These are phyloP conservation scores for Metschnikowia kofuensis DNA, from an alignment of 805 yeast genomes.

Conservation along the genomic window DNA sequence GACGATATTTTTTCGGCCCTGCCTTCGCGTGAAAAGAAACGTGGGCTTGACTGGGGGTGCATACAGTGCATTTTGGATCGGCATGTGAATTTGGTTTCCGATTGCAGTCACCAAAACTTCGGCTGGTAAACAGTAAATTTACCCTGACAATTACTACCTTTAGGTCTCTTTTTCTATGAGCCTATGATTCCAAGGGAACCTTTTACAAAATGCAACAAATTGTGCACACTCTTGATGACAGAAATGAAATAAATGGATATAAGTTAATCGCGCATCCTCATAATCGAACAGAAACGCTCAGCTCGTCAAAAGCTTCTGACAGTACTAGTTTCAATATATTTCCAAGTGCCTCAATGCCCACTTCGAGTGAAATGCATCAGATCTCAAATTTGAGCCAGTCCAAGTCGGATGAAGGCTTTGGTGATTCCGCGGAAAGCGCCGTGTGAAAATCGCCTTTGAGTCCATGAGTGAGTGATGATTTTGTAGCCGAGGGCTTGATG, in stretches of 20 bases:
- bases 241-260: too few species aligned
- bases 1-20: neutral
- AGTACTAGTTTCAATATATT: too few species aligned
- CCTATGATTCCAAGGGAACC: too few species aligned
- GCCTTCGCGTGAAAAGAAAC: slow-evolving; percentile 3
- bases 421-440: neutral
- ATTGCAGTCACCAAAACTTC: neutral
- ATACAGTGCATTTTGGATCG: neutral
- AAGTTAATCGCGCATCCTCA: too few species aligned
- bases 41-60: neutral
- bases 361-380: neutral
- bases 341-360: too few species aligned
- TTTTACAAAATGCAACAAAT: too few species aligned
- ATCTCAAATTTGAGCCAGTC: slow-evolving; percentile 35
- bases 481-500: slow-evolving; percentile 15
- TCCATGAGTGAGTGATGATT: slow-evolving; percentile 18
- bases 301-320: too few species aligned
- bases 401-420: slow-evolving; percentile 22
- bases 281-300: too few species aligned
- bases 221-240: too few species aligned
- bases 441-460: slow-evolving; percentile 11
- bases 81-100: slow-evolving; percentile 1
- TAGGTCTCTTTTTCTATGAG: too few species aligned
- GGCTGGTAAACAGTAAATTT: too few species aligned
- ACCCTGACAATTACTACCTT: too few species aligned